A percentile compares a stretch with the other conserved stretches of the same genome.
phyloP scores from a whole-genome alignment of 306 rosid species.

The Prunus kanzakura region DNA sequence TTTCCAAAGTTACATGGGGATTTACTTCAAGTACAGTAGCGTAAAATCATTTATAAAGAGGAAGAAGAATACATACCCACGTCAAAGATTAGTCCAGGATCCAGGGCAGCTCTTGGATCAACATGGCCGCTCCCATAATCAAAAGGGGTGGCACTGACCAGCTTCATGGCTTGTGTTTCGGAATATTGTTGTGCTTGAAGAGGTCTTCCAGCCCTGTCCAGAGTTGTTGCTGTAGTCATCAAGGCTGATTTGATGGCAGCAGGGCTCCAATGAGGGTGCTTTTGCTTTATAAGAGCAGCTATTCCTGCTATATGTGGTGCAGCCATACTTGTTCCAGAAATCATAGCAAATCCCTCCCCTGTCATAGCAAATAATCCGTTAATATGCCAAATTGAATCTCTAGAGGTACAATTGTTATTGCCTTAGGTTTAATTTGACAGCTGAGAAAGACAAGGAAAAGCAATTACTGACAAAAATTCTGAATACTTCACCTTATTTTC shows the following conservation, averaged over 20 bases:
- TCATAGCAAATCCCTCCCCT: slow-evolving; percentile 98
- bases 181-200: slow-evolving; percentile 89
- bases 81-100: slow-evolving; percentile 96
- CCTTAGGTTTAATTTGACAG: background rate
- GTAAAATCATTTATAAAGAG: background rate
- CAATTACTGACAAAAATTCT: background rate
- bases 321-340: slow-evolving; percentile 99
- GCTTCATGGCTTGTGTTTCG: slow-evolving; percentile 72
- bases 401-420: background rate
- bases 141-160: slow-evolving; percentile 80
- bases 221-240: slow-evolving; percentile 90
- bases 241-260: slow-evolving; percentile 97
- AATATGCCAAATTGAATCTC: slow-evolving; percentile 2
- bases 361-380: slow-evolving; percentile 19
- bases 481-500: background rate
- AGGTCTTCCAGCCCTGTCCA: slow-evolving; percentile 90
- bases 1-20: background rate
- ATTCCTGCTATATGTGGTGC: slow-evolving; percentile 99
- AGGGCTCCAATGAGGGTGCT: slow-evolving; percentile 99
- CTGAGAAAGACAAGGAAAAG: background rate
- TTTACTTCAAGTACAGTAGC: background rate
- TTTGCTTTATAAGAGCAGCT: slow-evolving; percentile 96
- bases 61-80: slow-evolving; percentile 55
- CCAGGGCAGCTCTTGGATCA: slow-evolving; percentile 92
- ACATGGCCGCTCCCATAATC: slow-evolving; percentile 99